These are phyloP conservation scores for Penicillium sp. DNA, from an alignment of 2,329 filamentous ascomycete genomes.

Conservation along the genomic window DNA sequence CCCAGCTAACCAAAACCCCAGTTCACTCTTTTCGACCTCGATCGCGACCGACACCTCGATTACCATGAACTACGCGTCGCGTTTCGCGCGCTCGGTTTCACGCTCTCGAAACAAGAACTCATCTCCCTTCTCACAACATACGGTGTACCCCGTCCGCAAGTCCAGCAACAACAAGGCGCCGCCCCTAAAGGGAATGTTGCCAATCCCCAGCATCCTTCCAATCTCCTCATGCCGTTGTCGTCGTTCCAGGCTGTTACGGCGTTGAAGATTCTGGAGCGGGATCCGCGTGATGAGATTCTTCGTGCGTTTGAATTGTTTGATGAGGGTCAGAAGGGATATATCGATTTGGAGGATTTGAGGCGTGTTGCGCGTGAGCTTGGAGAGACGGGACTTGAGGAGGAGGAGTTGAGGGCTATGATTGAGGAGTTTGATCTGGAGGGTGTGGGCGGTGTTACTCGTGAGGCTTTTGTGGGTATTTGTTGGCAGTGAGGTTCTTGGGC, in stretches of 20 bases:
- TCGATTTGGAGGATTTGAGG: slow-evolving; percentile 81
- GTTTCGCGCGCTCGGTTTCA: slow-evolving; percentile 91
- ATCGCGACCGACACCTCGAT: slow-evolving; percentile 89
- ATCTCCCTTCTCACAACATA: slow-evolving; percentile 74
- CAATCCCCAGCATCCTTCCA: slow-evolving; percentile 56
- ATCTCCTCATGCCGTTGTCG: slow-evolving; percentile 66
- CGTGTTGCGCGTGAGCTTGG: slow-evolving; percentile 86
- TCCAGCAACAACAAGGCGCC: slow-evolving; percentile 39
- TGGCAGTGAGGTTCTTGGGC: slow-evolving; percentile 40
- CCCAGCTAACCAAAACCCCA: slow-evolving; percentile 34
- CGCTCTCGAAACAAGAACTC: slow-evolving; percentile 80
- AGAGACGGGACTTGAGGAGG: slow-evolving; percentile 79
- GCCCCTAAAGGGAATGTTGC: slow-evolving; percentile 28
- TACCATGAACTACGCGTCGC: slow-evolving; percentile 98
- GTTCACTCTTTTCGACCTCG: slow-evolving; percentile 94
- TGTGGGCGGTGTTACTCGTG: slow-evolving; percentile 67
- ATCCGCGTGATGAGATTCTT: slow-evolving; percentile 85
- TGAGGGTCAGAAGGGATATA: slow-evolving; percentile 82
- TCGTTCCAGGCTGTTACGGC: slow-evolving; percentile 74
- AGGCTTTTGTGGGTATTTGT: slow-evolving; percentile 65
- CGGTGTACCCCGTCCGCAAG: slow-evolving; percentile 63
- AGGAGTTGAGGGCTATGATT: slow-evolving; percentile 92
- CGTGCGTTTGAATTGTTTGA: slow-evolving; percentile 93
- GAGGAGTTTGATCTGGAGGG: slow-evolving; percentile 95
- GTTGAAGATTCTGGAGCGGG: slow-evolving; percentile 71